Evolutionary conservation across 2,329 filamentous ascomycete genomes (phyloP), one percentile per base, ranked within the genome.

Genomic region (Calonectria pauciramosa): DNA sequence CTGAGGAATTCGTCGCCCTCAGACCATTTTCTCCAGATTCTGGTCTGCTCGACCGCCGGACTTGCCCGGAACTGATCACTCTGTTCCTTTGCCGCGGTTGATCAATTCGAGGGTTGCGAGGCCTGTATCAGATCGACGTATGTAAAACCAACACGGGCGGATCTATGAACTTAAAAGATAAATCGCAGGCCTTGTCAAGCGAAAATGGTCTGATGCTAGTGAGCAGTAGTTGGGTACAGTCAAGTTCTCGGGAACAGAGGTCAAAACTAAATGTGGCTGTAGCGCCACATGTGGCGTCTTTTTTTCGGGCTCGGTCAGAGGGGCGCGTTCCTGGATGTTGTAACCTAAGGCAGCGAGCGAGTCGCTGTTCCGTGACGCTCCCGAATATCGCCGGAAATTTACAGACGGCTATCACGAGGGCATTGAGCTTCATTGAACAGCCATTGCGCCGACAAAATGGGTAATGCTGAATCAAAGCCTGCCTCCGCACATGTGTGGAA

Each of bases 381-480:
- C 82, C 82, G 82, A 83, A 81, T 73, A 75, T 78, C 79, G 78
- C 83, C 84, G 83, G 80, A 83, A 84, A 84, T 83, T 84, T 84
- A 78, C 77, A 82, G 77, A 76, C 76, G 73, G 75, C 75, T 78
- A 82, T 82, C 81, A 81, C 81, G 79, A 83, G 72, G 73, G 73
- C 71, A 77, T 78, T 77, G 74, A 82, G 79, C 81, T 80, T 77
- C 71, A 79, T 79, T 81, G 75, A 79, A 82, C 71, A 78, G 80
- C 82, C 81, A 84, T 85, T 84, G 83, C 83, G 79, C 79, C 84
- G 80, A 84, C 84, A 88, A 81, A 82, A 92, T 92, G 90, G 90
- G 90, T 85, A 87, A 89, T 81, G 88, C 84, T 86, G 86, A 89
- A 80, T 92, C 90, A 76, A 91, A 91, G 85, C 88, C 88, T 80